Evolutionary conservation across 2,329 filamentous ascomycete genomes (phyloP), one percentile per base, ranked within the genome.

Genomic region (Corynespora cassiicola): DNA sequence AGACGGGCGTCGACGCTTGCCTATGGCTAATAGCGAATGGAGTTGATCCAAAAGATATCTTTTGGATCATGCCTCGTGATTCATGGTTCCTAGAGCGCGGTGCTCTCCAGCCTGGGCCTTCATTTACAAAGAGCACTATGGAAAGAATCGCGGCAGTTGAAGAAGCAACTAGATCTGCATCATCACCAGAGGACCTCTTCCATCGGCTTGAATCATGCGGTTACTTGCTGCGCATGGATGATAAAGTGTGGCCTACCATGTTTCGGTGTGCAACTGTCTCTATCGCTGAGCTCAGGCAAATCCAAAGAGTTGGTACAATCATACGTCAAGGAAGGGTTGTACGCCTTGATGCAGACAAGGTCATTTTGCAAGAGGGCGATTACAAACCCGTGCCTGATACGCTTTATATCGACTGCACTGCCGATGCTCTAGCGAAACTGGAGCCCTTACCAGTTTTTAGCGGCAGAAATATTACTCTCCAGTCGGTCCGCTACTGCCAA

Each of bases 21-120:
- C 30, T 32, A n/a, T 32, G 30, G 30, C 17, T 32, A 7, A 5
- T 32, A 5, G 17, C 4, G 7, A 32, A 21, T 21, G 30, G 30
- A 10, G 16, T 32, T 14, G 19, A 20, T 23, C 17, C 30, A 11
- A 6, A 11, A 5, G 8, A 32, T 5, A 32, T 32, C 11, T 21
- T 7, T 11, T 32, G 30, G 30, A 32, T 32, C 19, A 32, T 20
- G 19, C 30, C 30, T n/a, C 30, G 30, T 4, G 30, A 32, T 20
- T 22, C 16, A 21, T 32, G 19, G 16, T 23, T 32, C 17, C 16
- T 7, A 4, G 30, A 32, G 5, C 30, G 30, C 14, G 19, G 5
- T 21, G 16, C 14, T n/a, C 14, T 21, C 15, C 30, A 32, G 30
- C 30, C 30, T 21, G n/a, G n/a, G n/a, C 8, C 22, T n/a, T n/a